Evolutionary conservation across 2,329 filamentous ascomycete species (phyloP).

Genomic region (Ceratocystis lukuohia): DNA sequence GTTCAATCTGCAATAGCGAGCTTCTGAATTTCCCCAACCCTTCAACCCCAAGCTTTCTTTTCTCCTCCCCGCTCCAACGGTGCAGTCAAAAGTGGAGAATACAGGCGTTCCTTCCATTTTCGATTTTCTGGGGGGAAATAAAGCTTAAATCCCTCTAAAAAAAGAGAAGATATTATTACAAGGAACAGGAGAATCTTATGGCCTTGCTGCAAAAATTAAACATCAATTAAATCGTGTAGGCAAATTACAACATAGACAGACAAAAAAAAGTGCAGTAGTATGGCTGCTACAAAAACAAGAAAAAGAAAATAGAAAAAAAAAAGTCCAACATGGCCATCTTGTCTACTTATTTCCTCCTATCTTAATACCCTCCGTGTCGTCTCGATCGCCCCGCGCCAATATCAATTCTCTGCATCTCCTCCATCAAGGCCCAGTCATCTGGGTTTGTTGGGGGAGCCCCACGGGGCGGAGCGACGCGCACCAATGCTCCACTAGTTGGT

Average conservation of each 20-base stretch:
- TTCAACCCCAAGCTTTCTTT: neutral
- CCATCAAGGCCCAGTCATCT: conserved; percentile 47
- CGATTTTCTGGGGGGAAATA: neutral
- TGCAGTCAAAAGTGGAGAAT: neutral
- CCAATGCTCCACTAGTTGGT: conserved; percentile 32
- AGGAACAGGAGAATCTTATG: neutral
- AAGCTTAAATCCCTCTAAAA: neutral
- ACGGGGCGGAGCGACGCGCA: conserved; percentile 23
- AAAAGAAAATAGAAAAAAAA: neutral
- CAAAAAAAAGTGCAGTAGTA: neutral
- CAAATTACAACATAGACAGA: neutral
- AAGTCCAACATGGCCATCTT: neutral
- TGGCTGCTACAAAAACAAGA: neutral
- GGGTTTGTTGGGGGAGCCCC: conserved; percentile 26
- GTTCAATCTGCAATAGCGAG: neutral
- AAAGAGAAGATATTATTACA: neutral
- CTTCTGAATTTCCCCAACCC: too few relatives aligned
- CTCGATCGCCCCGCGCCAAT: conserved; percentile 47
- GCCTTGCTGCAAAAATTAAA: neutral
- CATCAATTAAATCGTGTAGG: neutral
- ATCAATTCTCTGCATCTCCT: conserved; percentile 58
- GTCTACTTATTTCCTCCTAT: neutral
- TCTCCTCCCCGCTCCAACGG: neutral
- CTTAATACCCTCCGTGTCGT: conserved; percentile 33
- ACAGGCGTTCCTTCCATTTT: neutral